These are phyloP conservation scores for Lentinula sp. DNA, from an alignment of 768 basidiomycete species.

Conservation along the genomic window DNA sequence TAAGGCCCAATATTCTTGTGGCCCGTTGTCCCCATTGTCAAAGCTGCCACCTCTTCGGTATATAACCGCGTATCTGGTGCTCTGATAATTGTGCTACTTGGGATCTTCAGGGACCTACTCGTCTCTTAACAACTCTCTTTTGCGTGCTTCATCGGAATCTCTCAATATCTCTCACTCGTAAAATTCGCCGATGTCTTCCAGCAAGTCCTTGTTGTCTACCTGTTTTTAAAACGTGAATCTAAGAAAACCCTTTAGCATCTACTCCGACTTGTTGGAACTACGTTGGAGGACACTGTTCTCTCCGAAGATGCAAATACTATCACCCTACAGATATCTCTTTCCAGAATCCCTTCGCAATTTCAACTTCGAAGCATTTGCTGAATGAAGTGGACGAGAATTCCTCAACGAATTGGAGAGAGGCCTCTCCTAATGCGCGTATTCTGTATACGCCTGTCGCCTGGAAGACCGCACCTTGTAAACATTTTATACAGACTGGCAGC, in stretches of 20 bases:
- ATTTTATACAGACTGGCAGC: constrained; percentile 35
- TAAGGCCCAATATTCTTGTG: not conserved
- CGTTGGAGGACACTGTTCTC: constrained; percentile 22
- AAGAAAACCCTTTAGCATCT: not conserved
- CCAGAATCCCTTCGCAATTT: constrained; percentile 11
- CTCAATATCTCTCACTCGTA: too few relatives aligned
- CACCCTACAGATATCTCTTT: constrained; percentile 18
- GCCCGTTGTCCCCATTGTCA: not conserved
- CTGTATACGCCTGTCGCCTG: constrained; percentile 18
- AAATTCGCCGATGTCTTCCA: not conserved
- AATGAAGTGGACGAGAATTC: not conserved
- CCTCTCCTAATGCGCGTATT: not conserved
- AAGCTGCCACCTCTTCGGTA: not conserved
- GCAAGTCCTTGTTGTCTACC: not conserved
- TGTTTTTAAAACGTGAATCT: not conserved
- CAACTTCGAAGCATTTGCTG: not conserved
- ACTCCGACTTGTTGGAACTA: constrained; percentile 21
- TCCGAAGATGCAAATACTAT: constrained; percentile 27
- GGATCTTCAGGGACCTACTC: too few relatives aligned
- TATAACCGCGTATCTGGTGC: not conserved
- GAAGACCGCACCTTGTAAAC: constrained; percentile 33
- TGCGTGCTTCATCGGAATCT: too few relatives aligned
- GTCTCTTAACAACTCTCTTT: too few relatives aligned
- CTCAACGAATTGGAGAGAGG: not conserved
- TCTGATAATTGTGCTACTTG: too few relatives aligned